Evolutionary conservation across 2,329 filamentous ascomycete species (phyloP), one percentile per base, ranked within the genome.

Genomic region (Dactylellina haptotyla): DNA sequence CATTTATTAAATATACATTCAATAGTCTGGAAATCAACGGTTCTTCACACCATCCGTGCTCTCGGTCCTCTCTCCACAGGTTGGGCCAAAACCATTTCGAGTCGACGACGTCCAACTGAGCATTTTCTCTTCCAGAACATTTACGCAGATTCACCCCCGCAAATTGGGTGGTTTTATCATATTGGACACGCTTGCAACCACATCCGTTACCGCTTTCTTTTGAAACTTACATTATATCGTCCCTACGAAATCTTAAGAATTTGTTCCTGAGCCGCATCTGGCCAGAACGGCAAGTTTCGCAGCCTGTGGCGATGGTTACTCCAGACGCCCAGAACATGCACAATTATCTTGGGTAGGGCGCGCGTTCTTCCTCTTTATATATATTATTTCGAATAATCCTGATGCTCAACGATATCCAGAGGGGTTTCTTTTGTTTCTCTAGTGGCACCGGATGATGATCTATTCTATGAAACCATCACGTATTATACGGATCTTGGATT

Each of bases 401-500:
- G 30, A n/a, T 9, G 32, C 28, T 64, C 26, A 34, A 12, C 16
- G 12, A 6, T 12, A 10, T 23, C 9, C 53, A 78, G 77, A 48
- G 77, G 77, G 16, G 75, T 78, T 46, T 78, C 77, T 14, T 78
- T 78, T 39, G 61, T 78, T 18, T 78, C 77, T n/a, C 67, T 78
- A 3, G 71, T 78, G 26, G 77, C 77, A n/a, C 75, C 77, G 18
- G 75, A 74, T n/a, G 77, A 78, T 39, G 75, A 77, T 41, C 66
- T 77, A 37, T 78, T 77, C 43, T 77, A 78, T 25, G 67, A 67
- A 41, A 78, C 77, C 28, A 71, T 78, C 59, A 64, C 69, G 25
- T 78, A 78, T 45, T 78, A 78, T 75, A 77, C 76, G 26, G 75
- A 77, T 46, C 71, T 78, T 12, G 77, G 77, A 16, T 78, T 78